Evolutionary conservation across 2,329 filamentous ascomycete species (phyloP).

Genomic region (Albifimbria verrucaria): DNA sequence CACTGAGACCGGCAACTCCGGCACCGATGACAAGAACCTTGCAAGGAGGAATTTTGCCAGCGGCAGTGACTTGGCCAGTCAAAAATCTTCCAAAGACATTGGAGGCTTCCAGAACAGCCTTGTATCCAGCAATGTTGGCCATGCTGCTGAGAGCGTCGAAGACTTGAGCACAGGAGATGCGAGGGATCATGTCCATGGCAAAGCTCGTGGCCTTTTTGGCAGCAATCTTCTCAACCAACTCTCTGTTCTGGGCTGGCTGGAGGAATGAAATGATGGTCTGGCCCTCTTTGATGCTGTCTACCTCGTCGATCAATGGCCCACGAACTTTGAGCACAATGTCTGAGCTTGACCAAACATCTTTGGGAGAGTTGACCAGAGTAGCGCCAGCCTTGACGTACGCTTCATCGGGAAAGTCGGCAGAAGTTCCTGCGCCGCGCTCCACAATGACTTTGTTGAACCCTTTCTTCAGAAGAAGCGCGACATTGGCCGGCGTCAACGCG

Average conservation of each 20-base stretch:
- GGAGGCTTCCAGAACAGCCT: slow-evolving; percentile 83
- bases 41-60: slow-evolving; percentile 84
- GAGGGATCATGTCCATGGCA: slow-evolving; percentile 90
- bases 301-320: slow-evolving; percentile 67
- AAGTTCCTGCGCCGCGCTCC: slow-evolving; percentile 74
- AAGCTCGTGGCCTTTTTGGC: slow-evolving; percentile 71
- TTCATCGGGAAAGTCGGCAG: slow-evolving; percentile 73
- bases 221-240: slow-evolving; percentile 70
- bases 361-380: slow-evolving; percentile 65
- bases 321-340: slow-evolving; percentile 85
- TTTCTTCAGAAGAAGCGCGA: slow-evolving; percentile 78
- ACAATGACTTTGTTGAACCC: slow-evolving; percentile 75
- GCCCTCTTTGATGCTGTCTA: slow-evolving; percentile 63
- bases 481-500: slow-evolving; percentile 81
- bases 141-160: slow-evolving; percentile 89
- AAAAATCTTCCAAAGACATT: slow-evolving; percentile 87
- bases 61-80: slow-evolving; percentile 86
- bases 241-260: slow-evolving; percentile 77
- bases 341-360: slow-evolving; percentile 68
- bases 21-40: slow-evolving; percentile 90
- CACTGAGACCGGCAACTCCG: slow-evolving; percentile 83
- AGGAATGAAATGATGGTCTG: slow-evolving; percentile 80
- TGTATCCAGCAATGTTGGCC: slow-evolving; percentile 94
- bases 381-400: slow-evolving; percentile 78
- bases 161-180: slow-evolving; percentile 83